phyloP scores from a whole-genome alignment of 2,329 filamentous ascomycete genomes.

The Myriosclerotinia duriaeana region DNA sequence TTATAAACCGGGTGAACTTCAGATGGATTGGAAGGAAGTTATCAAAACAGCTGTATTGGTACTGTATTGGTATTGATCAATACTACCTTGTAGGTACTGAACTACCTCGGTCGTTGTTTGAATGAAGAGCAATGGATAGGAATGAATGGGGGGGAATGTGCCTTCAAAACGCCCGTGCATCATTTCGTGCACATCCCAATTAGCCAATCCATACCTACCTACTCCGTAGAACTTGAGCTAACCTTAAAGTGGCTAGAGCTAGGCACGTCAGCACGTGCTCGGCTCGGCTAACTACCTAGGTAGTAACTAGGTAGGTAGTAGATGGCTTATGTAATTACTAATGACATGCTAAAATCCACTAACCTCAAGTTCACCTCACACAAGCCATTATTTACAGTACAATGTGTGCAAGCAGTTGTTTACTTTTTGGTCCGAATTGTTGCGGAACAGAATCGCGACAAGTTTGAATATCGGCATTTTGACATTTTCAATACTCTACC shows the following conservation, averaged over 20 bases:
- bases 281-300: too few relatives aligned
- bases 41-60: neutral
- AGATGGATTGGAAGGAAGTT: conserved; percentile 3
- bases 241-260: neutral
- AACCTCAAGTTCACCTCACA: neutral
- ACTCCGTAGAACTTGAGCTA: neutral
- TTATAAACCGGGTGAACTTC: neutral
- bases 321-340: conserved; percentile 7
- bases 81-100: neutral
- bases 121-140: neutral
- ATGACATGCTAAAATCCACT: neutral
- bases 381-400: neutral
- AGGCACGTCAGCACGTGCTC: neutral
- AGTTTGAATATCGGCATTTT: too few relatives aligned
- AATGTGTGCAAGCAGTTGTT: too few relatives aligned
- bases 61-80: neutral
- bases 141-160: too few relatives aligned
- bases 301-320: too few relatives aligned
- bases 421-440: too few relatives aligned
- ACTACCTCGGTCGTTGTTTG: neutral
- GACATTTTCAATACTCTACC: neutral
- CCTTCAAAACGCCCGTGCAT: conserved; percentile 6
- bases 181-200: neutral
- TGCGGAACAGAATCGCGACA: too few relatives aligned
- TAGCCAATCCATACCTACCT: neutral